phyloP scores from a whole-genome alignment of 345 rosid genomes.

The Punica granatum region DNA sequence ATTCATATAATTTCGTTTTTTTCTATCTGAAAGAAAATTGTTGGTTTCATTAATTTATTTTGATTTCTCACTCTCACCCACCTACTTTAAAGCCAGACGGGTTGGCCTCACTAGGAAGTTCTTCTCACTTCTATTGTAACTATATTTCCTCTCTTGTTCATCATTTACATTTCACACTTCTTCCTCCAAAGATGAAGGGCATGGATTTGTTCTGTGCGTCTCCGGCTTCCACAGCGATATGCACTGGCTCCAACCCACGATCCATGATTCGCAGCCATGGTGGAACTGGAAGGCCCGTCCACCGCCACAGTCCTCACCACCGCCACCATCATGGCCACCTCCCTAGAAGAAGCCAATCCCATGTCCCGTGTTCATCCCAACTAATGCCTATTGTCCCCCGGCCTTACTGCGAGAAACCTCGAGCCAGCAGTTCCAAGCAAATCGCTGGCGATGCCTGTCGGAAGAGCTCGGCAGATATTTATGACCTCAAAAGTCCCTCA shows the following conservation, averaged over 20 bases:
- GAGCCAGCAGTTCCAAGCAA: conserved; percentile 16
- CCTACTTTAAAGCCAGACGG: conserved; percentile 18
- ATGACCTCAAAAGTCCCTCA: conserved; percentile 26
- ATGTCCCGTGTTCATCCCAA: conserved; percentile 38
- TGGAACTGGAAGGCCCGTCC: conserved; percentile 23
- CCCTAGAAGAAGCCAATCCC: conserved; percentile 17
- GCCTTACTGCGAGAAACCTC: conserved; percentile 21
- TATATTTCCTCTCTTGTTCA: not conserved
- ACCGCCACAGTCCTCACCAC: conserved; percentile 9
- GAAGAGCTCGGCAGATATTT: conserved; percentile 55
- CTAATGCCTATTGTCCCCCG: conserved; percentile 33
- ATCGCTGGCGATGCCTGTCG: conserved; percentile 24
- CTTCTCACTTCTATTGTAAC: not conserved
- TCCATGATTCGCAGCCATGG: conserved; percentile 39
- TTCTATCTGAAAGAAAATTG: no score
- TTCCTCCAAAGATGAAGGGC: conserved; percentile 38
- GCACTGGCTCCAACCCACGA: conserved; percentile 37
- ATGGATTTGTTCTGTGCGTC: conserved; percentile 75
- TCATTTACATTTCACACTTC: not conserved
- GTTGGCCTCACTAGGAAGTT: conserved; percentile 9
- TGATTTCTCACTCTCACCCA: not conserved
- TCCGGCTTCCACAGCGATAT: conserved; percentile 76
- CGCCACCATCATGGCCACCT: conserved; percentile 4
- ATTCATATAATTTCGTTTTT: not conserved
- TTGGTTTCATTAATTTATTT: not conserved